These are phyloP conservation scores for Phytophthora pisi DNA, from an alignment of 352 stramenopile species.

Conservation along the genomic window DNA sequence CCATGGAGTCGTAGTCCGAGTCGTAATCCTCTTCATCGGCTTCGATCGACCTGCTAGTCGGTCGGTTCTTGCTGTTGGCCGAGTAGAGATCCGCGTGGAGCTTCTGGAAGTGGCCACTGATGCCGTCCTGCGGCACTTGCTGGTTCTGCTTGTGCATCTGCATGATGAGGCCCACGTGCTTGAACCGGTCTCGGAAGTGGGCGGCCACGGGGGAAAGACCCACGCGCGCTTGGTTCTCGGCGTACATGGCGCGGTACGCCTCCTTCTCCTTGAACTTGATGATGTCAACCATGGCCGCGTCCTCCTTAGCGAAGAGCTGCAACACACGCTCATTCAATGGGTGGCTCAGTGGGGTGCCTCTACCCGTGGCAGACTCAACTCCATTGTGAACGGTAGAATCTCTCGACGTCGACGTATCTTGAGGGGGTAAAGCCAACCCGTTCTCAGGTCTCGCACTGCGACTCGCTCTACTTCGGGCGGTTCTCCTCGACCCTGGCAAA, in stretches of 20 bases:
- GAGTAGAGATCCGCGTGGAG: constrained; percentile 56
- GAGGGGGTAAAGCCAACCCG: not conserved
- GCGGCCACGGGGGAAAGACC: constrained; percentile 52
- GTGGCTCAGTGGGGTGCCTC: not conserved
- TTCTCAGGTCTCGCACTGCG: constrained; percentile 16
- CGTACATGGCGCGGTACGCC: constrained; percentile 31
- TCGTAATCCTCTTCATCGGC: constrained; percentile 11
- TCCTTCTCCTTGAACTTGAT: constrained; percentile 76
- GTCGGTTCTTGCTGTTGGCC: constrained; percentile 4
- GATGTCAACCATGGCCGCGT: constrained; percentile 57
- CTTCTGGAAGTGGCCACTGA: constrained; percentile 68
- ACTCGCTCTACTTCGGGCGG: constrained; percentile 15
- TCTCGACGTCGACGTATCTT: not conserved
- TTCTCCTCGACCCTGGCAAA: constrained; percentile 9
- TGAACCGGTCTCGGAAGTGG: constrained; percentile 73
- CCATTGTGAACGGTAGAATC: constrained; percentile 12
- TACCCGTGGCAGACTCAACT: constrained; percentile 10
- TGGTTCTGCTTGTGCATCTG: constrained; percentile 44
- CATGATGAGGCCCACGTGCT: constrained; percentile 57
- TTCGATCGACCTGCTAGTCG: not conserved
- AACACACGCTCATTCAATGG: constrained; percentile 39
- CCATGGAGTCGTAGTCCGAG: constrained; percentile 21
- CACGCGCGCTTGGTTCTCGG: constrained; percentile 46
- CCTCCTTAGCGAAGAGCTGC: constrained; percentile 59
- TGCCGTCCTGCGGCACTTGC: constrained; percentile 48